phyloP scores from a whole-genome alignment of 306 rosid species.

The Castanopsis chinensis region DNA sequence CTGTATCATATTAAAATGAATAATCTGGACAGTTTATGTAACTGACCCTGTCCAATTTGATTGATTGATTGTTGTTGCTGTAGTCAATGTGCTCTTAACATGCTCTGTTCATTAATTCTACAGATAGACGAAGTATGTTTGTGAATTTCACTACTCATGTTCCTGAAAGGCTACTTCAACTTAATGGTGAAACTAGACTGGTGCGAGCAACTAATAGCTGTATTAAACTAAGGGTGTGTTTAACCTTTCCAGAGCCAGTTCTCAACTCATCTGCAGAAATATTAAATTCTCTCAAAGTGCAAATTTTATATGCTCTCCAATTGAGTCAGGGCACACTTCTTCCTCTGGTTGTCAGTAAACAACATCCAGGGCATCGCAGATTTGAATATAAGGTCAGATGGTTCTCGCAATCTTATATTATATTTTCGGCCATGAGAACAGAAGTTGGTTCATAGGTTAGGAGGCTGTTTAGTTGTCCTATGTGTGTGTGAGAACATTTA shows the following conservation, averaged over 20 bases:
- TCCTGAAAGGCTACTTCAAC: constrained; percentile 67
- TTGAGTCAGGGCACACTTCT: constrained; percentile 61
- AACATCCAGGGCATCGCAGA: constrained; percentile 51
- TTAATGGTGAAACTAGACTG: constrained; percentile 67
- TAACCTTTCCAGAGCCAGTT: constrained; percentile 73
- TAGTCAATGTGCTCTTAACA: constrained; percentile 7
- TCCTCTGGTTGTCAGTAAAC: constrained; percentile 28
- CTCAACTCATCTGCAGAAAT: constrained; percentile 76
- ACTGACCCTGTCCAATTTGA: too few relatives aligned
- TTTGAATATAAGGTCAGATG: constrained; percentile 74
- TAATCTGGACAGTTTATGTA: neutral
- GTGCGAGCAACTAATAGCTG: constrained; percentile 71
- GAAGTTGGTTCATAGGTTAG: neutral
- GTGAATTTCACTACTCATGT: constrained; percentile 58
- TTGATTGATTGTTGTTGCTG: too few relatives aligned
- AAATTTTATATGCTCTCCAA: constrained; percentile 9
- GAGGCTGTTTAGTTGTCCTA: neutral
- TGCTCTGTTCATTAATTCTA: constrained; percentile 26
- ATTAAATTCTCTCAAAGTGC: constrained; percentile 21
- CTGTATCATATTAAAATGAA: neutral
- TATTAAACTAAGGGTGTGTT: constrained; percentile 52
- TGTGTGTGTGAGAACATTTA: too few relatives aligned
- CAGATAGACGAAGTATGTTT: constrained; percentile 73
- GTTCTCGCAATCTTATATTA: neutral
- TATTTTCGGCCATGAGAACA: neutral